A percentile compares a stretch with the other conserved stretches of the same genome.
These are phyloP conservation scores for Yamadazyma dendronema DNA, from an alignment of 1,139 yeast species.

Conservation along the genomic window DNA sequence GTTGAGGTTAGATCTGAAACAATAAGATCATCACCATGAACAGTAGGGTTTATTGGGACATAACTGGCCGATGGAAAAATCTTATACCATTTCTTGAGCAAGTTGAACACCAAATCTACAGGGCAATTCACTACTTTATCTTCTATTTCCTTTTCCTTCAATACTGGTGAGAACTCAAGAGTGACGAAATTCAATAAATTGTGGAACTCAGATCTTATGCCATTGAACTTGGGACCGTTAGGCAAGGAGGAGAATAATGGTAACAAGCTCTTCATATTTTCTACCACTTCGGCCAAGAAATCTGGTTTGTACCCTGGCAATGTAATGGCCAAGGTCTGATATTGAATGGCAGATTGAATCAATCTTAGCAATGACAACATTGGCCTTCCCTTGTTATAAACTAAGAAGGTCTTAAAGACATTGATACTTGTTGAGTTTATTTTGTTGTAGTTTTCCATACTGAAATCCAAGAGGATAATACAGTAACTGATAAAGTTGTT, in stretches of 20 bases:
- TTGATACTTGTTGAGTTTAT: constrained; percentile 16
- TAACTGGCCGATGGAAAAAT: constrained; percentile 25
- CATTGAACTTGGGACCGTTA: constrained; percentile 1
- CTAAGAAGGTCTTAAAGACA: constrained; percentile 14
- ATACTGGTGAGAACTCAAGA: constrained; percentile 5
- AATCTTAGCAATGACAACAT: constrained; percentile 6
- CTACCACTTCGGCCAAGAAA: constrained; percentile 22
- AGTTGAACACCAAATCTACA: constrained; percentile 18
- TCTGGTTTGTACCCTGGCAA: constrained; percentile 28
- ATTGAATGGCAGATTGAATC: constrained; percentile 11
- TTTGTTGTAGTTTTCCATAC: constrained; percentile 19
- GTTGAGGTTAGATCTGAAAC: constrained; percentile 18
- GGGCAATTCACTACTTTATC: constrained; percentile 20
- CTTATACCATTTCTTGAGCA: constrained; percentile 23
- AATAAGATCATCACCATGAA: constrained; percentile 12
- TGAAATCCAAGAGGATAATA: constrained; percentile 20
- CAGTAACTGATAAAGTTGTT: constrained; percentile 19
- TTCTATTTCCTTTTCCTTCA: constrained; percentile 5
- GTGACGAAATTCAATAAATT: constrained; percentile 4
- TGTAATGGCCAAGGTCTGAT: constrained; percentile 21
- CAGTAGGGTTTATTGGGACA: constrained; percentile 9
- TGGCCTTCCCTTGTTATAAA: constrained; percentile 11
- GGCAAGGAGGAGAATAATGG: constrained; percentile 14
- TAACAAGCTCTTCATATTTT: constrained; percentile 19
- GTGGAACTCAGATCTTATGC: constrained; percentile 4